These are phyloP conservation scores for Escallonia herrerae DNA, from an alignment of 129 eudicot genomes.

Conservation along the genomic window DNA sequence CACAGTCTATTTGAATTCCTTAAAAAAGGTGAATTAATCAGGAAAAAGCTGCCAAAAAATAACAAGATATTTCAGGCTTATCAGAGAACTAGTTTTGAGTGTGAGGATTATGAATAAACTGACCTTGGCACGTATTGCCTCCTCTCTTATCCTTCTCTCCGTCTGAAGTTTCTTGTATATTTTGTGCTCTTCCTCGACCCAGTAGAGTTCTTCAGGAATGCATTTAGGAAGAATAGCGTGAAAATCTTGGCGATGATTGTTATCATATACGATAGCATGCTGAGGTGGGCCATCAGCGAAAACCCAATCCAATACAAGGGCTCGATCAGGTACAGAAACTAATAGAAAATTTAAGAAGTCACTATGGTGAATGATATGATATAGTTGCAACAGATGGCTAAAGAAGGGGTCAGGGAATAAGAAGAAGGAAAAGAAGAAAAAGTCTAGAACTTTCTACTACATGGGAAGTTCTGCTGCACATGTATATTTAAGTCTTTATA, in stretches of 20 bases:
- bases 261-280: constrained; percentile 66
- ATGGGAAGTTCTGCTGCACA: too few relatives aligned
- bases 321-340: constrained; percentile 83
- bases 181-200: constrained; percentile 76
- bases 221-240: constrained; percentile 73
- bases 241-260: constrained; percentile 71
- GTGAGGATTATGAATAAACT: constrained; percentile 7
- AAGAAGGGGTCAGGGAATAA: neutral
- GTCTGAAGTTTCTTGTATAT: constrained; percentile 71
- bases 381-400: neutral
- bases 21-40: neutral
- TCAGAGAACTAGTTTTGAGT: neutral
- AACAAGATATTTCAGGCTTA: neutral
- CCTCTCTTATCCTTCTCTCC: constrained; percentile 72
- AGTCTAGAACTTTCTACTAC: too few relatives aligned
- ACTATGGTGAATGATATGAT: constrained; percentile 10
- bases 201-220: constrained; percentile 52
- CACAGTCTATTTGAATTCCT: neutral
- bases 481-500: too few relatives aligned
- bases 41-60: neutral
- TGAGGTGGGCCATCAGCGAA: constrained; percentile 96
- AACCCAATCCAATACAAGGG: constrained; percentile 95
- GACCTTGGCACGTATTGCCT: constrained; percentile 77
- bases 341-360: constrained; percentile 19
- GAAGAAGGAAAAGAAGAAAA: neutral